phyloP scores from a whole-genome alignment of 495 filamentous ascomycete genomes.

The Copromyces sp. region DNA sequence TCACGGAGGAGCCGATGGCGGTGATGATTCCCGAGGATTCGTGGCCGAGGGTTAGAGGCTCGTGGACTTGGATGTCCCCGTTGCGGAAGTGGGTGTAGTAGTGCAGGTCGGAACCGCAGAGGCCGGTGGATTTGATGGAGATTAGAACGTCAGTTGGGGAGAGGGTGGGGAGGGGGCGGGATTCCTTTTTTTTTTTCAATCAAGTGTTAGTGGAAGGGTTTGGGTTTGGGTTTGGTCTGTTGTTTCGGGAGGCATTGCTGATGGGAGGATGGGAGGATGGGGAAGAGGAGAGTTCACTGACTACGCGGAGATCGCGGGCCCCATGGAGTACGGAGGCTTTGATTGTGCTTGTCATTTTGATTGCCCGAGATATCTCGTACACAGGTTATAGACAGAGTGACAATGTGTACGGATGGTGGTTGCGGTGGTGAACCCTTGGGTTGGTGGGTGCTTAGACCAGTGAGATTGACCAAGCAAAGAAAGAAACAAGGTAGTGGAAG shows the following conservation, averaged over 20 bases:
- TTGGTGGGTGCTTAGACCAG: neutral
- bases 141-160: slow-evolving; percentile 46
- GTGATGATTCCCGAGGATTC: slow-evolving; percentile 50
- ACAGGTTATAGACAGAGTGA: neutral
- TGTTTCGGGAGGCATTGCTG: neutral
- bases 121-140: slow-evolving; percentile 46
- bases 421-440: neutral
- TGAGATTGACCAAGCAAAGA: neutral
- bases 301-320: slow-evolving; percentile 55
- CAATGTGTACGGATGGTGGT: neutral
- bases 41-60: slow-evolving; percentile 54
- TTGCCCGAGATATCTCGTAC: neutral
- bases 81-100: slow-evolving; percentile 60
- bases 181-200: slow-evolving; percentile 21
- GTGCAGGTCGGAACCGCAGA: slow-evolving; percentile 62
- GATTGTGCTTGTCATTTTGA: slow-evolving; percentile 19
- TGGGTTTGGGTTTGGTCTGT: neutral
- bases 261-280: neutral
- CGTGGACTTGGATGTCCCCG: slow-evolving; percentile 52
- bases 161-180: slow-evolving; percentile 32
- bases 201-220: neutral
- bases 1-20: slow-evolving; percentile 40
- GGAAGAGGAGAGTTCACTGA: slow-evolving; percentile 24
- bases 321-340: slow-evolving; percentile 62
- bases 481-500: neutral